Evolutionary conservation across 1,139 yeast genomes (phyloP).

Genomic region (Debaryomyces psychrophilus): DNA sequence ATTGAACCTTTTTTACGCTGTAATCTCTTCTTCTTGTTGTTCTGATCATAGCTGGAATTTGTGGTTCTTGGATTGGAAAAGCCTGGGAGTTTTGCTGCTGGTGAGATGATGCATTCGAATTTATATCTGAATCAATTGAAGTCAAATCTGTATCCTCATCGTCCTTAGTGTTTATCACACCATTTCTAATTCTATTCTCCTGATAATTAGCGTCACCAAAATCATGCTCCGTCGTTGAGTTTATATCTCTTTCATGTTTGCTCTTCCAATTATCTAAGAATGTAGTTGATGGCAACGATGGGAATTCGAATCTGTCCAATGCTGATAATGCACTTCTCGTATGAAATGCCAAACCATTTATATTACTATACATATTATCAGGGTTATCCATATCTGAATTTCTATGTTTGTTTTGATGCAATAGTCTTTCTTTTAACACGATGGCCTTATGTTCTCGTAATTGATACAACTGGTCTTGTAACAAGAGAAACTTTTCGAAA

Average conservation of each 20-base stretch:
- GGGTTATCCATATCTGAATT: conserved; percentile 7
- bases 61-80: conserved; percentile 11
- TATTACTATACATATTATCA: conserved; percentile 24
- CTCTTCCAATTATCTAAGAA: conserved; percentile 38
- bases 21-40: conserved; percentile 37
- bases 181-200: conserved; percentile 48
- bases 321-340: conserved; percentile 36
- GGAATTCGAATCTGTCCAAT: conserved; percentile 53
- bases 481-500: conserved; percentile 57
- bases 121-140: conserved; percentile 22
- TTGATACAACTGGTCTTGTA: conserved; percentile 71
- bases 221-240: conserved; percentile 20
- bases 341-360: conserved; percentile 36
- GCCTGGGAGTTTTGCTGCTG: background rate
- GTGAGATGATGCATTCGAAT: conserved; percentile 2
- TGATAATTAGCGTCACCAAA: conserved; percentile 35
- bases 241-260: conserved; percentile 13
- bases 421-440: conserved; percentile 19
- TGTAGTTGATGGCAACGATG: conserved; percentile 56
- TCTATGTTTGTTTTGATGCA: conserved; percentile 13
- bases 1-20: conserved; percentile 30
- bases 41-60: conserved; percentile 21
- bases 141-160: conserved; percentile 19
- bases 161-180: conserved; percentile 21
- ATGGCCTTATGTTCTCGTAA: conserved; percentile 55